Conservation (phyloP, 2,329 filamentous ascomycete species). For the Venturia oleaginea region DNA sequence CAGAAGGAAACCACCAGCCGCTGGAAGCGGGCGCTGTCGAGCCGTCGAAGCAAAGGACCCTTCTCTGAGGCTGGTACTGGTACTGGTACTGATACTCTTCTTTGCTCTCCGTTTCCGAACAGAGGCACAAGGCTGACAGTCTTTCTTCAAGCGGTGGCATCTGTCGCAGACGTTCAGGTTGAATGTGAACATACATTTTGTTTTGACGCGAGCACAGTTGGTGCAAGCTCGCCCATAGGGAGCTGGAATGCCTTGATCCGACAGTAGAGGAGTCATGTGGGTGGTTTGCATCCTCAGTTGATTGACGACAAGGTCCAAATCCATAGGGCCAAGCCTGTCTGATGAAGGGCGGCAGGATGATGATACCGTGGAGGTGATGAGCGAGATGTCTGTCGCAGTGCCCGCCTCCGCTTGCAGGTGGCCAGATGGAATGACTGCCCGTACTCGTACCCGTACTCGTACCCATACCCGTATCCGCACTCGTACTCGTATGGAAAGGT, state of each 20-base stretch:
- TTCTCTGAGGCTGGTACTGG: no score
- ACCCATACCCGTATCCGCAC: no score
- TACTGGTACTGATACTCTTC: background rate
- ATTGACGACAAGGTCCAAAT: background rate
- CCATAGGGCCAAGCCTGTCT: background rate
- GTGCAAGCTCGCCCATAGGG: slow-evolving; percentile 37
- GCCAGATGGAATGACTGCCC: no score
- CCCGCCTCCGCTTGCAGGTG: no score
- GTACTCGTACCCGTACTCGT: no score
- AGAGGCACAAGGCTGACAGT: slow-evolving; percentile 38
- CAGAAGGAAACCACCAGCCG: no score
- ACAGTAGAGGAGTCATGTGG: slow-evolving; percentile 8
- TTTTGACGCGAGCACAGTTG: slow-evolving; percentile 41
- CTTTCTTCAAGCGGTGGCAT: slow-evolving; percentile 40
- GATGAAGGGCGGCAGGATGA: no score
- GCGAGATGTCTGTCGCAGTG: no score
- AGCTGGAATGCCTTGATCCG: slow-evolving; percentile 3
- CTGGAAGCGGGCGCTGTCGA: no score
- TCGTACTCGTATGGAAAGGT: no score
- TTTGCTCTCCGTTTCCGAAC: slow-evolving; percentile 29
- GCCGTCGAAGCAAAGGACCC: no score
- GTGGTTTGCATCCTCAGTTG: background rate
- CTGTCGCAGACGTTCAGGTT: slow-evolving; percentile 17
- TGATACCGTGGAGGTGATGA: no score
- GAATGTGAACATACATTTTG: slow-evolving; percentile 37